Conservation (phyloP, 2,329 filamentous ascomycete species). For the Trichoderma simmonsii region DNA sequence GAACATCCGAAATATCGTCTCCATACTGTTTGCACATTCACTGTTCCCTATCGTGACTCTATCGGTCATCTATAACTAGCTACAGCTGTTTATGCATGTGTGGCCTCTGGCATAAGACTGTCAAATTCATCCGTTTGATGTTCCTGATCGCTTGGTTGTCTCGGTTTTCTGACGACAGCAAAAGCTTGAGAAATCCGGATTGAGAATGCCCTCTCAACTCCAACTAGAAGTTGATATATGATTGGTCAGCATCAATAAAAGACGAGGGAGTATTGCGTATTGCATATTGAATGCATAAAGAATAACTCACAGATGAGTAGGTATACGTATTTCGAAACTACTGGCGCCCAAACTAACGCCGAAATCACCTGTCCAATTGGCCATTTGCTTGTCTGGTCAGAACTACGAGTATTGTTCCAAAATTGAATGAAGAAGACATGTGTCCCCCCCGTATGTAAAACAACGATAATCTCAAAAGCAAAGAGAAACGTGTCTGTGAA, state of each 20-base stretch:
- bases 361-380: slow-evolving; percentile 9
- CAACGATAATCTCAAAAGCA: background rate
- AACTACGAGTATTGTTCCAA: background rate
- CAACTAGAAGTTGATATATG: background rate
- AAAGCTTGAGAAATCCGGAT: slow-evolving; percentile 1
- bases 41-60: too few species aligned
- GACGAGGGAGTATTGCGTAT: too few species aligned
- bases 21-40: too few species aligned
- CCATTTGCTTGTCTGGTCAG: background rate
- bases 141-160: background rate
- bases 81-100: too few species aligned
- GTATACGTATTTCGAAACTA: slow-evolving; percentile 6
- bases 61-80: too few species aligned
- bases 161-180: background rate
- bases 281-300: accelerated
- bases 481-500: background rate
- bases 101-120: background rate
- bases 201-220: background rate
- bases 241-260: background rate
- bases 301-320: slow-evolving; percentile 8
- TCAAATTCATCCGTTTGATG: background rate
- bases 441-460: background rate
- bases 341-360: slow-evolving; percentile 7
- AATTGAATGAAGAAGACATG: too few species aligned
- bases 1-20: too few species aligned